These are phyloP conservation scores for Scytalidium sp. DNA, from an alignment of 2,329 filamentous ascomycete genomes.

Conservation along the genomic window DNA sequence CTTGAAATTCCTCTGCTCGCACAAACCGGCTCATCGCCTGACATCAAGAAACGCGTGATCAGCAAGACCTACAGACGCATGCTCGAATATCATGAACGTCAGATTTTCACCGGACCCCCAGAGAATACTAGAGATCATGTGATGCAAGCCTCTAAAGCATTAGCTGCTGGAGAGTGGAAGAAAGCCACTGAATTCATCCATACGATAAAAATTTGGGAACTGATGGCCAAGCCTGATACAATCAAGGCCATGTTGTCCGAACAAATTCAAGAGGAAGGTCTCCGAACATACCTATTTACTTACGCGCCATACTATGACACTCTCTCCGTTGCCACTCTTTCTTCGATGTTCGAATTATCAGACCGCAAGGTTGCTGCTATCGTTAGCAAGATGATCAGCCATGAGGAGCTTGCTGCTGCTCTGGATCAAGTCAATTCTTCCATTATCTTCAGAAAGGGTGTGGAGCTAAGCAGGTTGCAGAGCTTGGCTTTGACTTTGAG, in stretches of 20 bases:
- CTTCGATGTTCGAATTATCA: constrained; percentile 92
- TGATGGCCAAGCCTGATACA: constrained; percentile 87
- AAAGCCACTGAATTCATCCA: constrained; percentile 91
- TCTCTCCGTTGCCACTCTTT: constrained; percentile 78
- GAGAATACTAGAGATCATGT: constrained; percentile 99
- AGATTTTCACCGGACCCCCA: constrained; percentile 97
- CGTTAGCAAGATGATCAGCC: constrained; percentile 98
- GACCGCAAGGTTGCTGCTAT: constrained; percentile 89
- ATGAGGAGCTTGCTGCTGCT: constrained; percentile 94
- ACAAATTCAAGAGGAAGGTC: constrained; percentile 97
- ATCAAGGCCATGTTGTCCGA: constrained; percentile 97
- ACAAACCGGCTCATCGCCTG: constrained; percentile 92
- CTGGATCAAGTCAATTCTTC: constrained; percentile 97
- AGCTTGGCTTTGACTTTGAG: constrained; percentile 90
- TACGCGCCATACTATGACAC: constrained; percentile 99
- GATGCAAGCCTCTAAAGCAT: constrained; percentile 97
- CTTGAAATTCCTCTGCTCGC: constrained; percentile 96
- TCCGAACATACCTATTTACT: constrained; percentile 97
- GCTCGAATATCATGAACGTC: constrained; percentile 98
- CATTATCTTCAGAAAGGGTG: constrained; percentile 99
- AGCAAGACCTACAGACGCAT: constrained; percentile 99
- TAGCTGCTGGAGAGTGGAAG: constrained; percentile 98
- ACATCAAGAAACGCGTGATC: constrained; percentile 95
- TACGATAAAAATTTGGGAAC: constrained; percentile 99
- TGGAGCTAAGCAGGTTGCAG: constrained; percentile 94